Base-by-base conservation (phyloP, 192 early-diverging fungal species). In the Coemansia sp. region DNA sequence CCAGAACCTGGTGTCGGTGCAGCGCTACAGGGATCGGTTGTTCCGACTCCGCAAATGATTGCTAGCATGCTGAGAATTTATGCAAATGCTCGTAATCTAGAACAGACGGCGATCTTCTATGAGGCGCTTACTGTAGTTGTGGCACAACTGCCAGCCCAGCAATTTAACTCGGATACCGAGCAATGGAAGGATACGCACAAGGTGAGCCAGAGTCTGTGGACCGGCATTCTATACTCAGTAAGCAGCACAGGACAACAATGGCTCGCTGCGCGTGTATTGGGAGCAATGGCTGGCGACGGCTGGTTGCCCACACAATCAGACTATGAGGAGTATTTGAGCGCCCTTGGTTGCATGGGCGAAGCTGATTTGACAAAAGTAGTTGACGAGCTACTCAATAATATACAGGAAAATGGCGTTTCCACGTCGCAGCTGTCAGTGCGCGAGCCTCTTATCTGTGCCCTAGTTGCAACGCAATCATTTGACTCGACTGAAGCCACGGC, bases 1-100 rank as follows among this genome's bases (percentile, higher is more conserved):
- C 77, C 77, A 1, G 77, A 74, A 44, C 30, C 56, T 10, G 47
- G 71, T 19, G 9, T 49, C 6, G 44, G 12, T 5, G 41, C 71
- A 0, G 72, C 77, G 32, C 57, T 74, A 18, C 72, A 65, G 19
- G 72, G 77, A 22, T 74, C 72, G 1, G 71, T 62, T 23, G 60
- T 73, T 12, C 71, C 77, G 21, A 61, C 71, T 31, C 57, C 65
- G 3, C 26, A 50, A 10, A 74, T 71, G 47, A 49, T 80, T 3
- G 47, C 52, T 3, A 62, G 44, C 21, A 26, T 74, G 52, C 60
- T 80, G 54, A 21, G 25, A n/a, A 50, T 56, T 3, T 50, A 74
- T 31, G 54, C 64, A 27, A 58, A 32, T 51, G 68, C 65, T 0
- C 64, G 64, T n/a, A 63, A 71, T 22, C 22, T 51, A 18, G 77